phyloP scores from a whole-genome alignment of 2,329 filamentous ascomycete species.

The Verticillium longisporum region DNA sequence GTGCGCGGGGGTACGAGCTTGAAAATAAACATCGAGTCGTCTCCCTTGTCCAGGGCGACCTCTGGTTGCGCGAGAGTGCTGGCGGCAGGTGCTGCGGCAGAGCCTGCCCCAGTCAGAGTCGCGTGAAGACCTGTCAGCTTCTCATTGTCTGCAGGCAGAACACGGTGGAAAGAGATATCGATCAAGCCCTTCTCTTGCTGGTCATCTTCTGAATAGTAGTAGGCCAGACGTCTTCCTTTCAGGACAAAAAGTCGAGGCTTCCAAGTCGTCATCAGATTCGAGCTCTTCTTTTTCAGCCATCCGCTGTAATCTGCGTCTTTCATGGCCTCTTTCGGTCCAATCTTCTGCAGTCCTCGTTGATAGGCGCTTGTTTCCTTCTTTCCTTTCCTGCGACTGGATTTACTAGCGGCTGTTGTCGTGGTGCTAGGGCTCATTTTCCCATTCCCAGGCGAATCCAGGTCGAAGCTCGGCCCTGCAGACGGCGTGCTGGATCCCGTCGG shows the following conservation, averaged over 20 bases:
- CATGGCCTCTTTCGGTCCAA: slow-evolving; percentile 77
- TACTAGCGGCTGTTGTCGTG: slow-evolving; percentile 37
- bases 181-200: slow-evolving; percentile 91
- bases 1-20: slow-evolving; percentile 89
- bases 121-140: slow-evolving; percentile 85
- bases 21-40: slow-evolving; percentile 88
- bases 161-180: slow-evolving; percentile 94
- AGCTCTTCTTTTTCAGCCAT: slow-evolving; percentile 99
- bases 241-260: slow-evolving; percentile 94
- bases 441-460: slow-evolving; percentile 67
- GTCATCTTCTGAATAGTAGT: slow-evolving; percentile 93
- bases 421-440: slow-evolving; percentile 47
- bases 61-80: slow-evolving; percentile 5
- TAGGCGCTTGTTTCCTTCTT: slow-evolving; percentile 97
- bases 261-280: slow-evolving; percentile 94
- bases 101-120: slow-evolving; percentile 80
- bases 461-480: slow-evolving; percentile 62
- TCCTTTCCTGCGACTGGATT: slow-evolving; percentile 57
- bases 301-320: slow-evolving; percentile 84
- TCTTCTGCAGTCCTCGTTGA: slow-evolving; percentile 75
- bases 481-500: slow-evolving; percentile 71
- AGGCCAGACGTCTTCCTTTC: slow-evolving; percentile 82
- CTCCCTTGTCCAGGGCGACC: slow-evolving; percentile 34
- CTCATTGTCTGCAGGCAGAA: slow-evolving; percentile 91
- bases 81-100: slow-evolving; percentile 43